Percentiles rank a stretch among this genome's conserved stretches.
Conservation (phyloP, 192 early-diverging fungal genomes). For the Dimargaris cristalligena region DNA sequence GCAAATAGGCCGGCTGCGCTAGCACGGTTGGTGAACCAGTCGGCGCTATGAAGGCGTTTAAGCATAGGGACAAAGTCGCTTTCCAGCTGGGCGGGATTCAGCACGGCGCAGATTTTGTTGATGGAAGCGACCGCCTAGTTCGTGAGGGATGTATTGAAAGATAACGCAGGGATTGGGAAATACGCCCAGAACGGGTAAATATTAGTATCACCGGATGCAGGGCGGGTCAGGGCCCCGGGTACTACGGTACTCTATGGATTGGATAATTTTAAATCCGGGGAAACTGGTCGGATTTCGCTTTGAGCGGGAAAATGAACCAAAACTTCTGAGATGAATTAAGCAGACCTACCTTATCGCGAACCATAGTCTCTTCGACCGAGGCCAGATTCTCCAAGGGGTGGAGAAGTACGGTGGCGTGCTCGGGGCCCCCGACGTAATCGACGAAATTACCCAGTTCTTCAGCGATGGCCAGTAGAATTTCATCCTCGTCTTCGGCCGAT, state of each 20-base stretch:
- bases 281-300: no score
- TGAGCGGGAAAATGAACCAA: conserved; percentile 10
- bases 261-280: no score
- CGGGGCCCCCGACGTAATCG: conserved; percentile 80
- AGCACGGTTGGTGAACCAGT: conserved; percentile 97
- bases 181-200: no score
- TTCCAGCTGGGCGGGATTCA: conserved; percentile 71
- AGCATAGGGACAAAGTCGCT: conserved; percentile 82
- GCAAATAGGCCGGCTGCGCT: conserved; percentile 89
- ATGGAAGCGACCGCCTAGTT: conserved; percentile 89
- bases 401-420: conserved; percentile 71
- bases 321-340: neutral
- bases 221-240: no score
- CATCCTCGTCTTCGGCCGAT: conserved; percentile 98
- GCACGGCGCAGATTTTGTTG: conserved; percentile 55
- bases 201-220: no score
- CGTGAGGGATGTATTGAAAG: neutral
- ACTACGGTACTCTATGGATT: no score
- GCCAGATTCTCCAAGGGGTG: conserved; percentile 91
- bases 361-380: conserved; percentile 92
- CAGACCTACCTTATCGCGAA: conserved; percentile 78
- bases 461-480: conserved; percentile 82
- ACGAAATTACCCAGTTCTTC: conserved; percentile 87
- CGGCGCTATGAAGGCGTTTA: conserved; percentile 75
- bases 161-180: conserved; percentile 8